These are phyloP conservation scores for Candida rishiriensis DNA, from an alignment of 805 yeast genomes.

Conservation along the genomic window DNA sequence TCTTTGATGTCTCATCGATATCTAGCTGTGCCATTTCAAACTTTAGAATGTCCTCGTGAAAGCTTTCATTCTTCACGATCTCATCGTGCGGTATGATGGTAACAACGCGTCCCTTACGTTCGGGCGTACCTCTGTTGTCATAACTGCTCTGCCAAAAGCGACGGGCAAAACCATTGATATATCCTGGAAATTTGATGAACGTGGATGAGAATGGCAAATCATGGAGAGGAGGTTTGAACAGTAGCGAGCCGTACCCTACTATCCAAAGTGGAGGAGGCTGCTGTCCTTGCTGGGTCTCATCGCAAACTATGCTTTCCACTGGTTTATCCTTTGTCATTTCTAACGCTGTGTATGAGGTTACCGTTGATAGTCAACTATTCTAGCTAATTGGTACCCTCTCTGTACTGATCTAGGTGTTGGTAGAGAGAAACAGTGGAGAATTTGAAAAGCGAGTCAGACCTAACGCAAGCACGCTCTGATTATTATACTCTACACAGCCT, in stretches of 20 bases:
- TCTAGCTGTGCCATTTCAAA: slow-evolving; percentile 21
- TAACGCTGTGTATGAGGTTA: no score
- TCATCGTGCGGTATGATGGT: slow-evolving; percentile 65
- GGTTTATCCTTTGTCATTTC: no score
- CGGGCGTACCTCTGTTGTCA: slow-evolving; percentile 88
- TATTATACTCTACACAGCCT: no score
- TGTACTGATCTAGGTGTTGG: no score
- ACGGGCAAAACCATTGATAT: slow-evolving; percentile 69
- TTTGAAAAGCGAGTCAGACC: no score
- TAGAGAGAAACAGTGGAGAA: no score
- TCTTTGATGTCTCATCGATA: slow-evolving; percentile 8
- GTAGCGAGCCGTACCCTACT: slow-evolving; percentile 85
- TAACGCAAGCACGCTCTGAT: no score
- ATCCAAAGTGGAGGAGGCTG: slow-evolving; percentile 61
- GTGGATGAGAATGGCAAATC: slow-evolving; percentile 35
- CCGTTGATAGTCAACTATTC: no score
- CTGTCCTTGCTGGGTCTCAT: slow-evolving; percentile 6
- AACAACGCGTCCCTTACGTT: slow-evolving; percentile 83
- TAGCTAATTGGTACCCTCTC: no score
- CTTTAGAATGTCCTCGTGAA: slow-evolving; percentile 37
- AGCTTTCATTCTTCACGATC: slow-evolving; percentile 36
- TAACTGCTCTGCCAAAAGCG: slow-evolving; percentile 89
- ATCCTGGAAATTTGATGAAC: slow-evolving; percentile 51
- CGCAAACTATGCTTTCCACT: slow-evolving; percentile 2
- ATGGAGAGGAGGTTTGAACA: slow-evolving; percentile 83